Conservation (phyloP, 495 filamentous ascomycete species). For the Penicillium robsamsonii region DNA sequence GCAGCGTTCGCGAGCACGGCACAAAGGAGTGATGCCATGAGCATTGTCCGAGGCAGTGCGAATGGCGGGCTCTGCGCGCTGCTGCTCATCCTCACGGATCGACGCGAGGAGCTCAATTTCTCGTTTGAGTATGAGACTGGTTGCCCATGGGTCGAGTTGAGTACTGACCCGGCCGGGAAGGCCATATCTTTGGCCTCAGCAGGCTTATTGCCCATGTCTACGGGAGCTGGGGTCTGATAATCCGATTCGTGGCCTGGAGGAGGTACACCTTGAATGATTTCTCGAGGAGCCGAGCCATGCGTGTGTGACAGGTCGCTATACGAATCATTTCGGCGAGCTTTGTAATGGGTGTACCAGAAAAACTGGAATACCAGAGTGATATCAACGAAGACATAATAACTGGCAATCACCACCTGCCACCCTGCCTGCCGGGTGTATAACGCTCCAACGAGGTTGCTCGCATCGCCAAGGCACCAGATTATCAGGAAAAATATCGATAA, state of each 20-base stretch:
- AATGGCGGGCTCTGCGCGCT: slow-evolving; percentile 32
- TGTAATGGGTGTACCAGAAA: slow-evolving; percentile 63
- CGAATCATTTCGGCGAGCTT: slow-evolving; percentile 33
- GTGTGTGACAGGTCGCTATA: slow-evolving; percentile 25
- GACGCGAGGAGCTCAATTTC: slow-evolving; percentile 36
- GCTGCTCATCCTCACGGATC: slow-evolving; percentile 26
- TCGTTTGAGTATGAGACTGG: slow-evolving; percentile 41
- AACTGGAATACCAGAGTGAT: slow-evolving; percentile 61
- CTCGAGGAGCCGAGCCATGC: slow-evolving; percentile 21
- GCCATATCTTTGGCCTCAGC: slow-evolving; percentile 33
- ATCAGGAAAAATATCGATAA: slow-evolving; percentile 66
- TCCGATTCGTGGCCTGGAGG: slow-evolving; percentile 22
- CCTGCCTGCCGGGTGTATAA: slow-evolving; percentile 64
- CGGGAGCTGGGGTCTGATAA: slow-evolving; percentile 16
- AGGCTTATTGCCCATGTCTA: slow-evolving; percentile 21
- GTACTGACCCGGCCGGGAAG: slow-evolving; percentile 26
- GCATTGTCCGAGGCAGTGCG: slow-evolving; percentile 42
- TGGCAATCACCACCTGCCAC: slow-evolving; percentile 68
- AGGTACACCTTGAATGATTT: slow-evolving; percentile 34
- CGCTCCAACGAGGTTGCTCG: slow-evolving; percentile 65
- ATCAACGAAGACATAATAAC: slow-evolving; percentile 70
- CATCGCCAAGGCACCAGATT: slow-evolving; percentile 68
- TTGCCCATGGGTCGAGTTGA: slow-evolving; percentile 20
- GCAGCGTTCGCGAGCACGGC: slow-evolving; percentile 45
- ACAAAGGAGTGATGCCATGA: slow-evolving; percentile 47